Evolutionary conservation across 2,329 filamentous ascomycete genomes (phyloP), one percentile per base, ranked within the genome.

Genomic region (Penicillium frequentans): DNA sequence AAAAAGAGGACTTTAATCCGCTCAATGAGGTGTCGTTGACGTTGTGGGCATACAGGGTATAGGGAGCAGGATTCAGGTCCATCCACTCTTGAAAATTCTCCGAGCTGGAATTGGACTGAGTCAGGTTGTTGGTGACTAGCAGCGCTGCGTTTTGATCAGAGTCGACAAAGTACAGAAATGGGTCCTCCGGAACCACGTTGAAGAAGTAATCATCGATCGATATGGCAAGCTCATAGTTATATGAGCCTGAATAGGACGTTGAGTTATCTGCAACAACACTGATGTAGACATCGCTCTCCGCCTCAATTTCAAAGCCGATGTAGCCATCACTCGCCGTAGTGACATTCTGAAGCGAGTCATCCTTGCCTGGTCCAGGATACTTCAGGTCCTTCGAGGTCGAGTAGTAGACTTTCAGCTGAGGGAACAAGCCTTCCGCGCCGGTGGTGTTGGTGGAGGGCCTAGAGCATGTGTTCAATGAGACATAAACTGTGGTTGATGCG

Each of bases 391-490:
- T 68, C 3, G 85, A 85, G 19, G 79, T 86, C 3, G 92, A 96
- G 48, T 96, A 80, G 68, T 89, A 96, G 10, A 98, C 77, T 13
- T 84, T 84, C 50, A 98, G 82, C 67, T 96, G 92, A 1, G 90
- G 88, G 13, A 90, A 84, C 1, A 78, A 49, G 29, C 56, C 65
- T 11, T 64, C 68, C 14, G 75, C 73, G 51, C 76, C 66, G 11
- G 78, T 75, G 2, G 75, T 77, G 42, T 83, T 84, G 42, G 81
- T 79, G 21, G 75, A 71, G 13, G 93, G 95, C 66, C 96, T 91
- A 26, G 85, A 75, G 73, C 95, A 99, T 1, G 90, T 93, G 64
- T 92, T 98, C 44, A 92, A 86, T 2, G 92, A 92, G 53, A 99
- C 82, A 73, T 89, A 97, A 3, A 98, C 79, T 1, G 76, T 84